Base-by-base conservation (phyloP, 352 stramenopile species). In the Thraustochytrium striatum region DNA sequence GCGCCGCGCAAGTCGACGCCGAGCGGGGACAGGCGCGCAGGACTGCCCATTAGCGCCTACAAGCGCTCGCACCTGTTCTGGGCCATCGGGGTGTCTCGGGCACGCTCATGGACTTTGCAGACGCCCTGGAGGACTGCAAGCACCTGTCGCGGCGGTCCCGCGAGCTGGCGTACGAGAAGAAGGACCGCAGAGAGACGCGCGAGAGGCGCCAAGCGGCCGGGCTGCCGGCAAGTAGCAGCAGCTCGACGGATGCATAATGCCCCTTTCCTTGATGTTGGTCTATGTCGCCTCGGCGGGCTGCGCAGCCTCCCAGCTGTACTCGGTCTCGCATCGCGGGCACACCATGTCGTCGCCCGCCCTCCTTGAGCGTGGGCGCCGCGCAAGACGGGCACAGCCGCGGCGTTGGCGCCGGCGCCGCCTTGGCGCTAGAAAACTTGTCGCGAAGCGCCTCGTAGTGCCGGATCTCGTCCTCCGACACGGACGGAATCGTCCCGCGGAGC, bases 391-490 rank as follows among this genome's bases (percentile, higher is more conserved):
- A 75, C 0, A 1, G 65, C 0, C 65, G 65, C 32, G n/a, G n/a
- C 16, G 61, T 13, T 13, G 21, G 13, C 8, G n/a, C 2, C 47
- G 25, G 61, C 5, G 61, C 32, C 65, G 43, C 21, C 65, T 58
- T 39, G 5, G 19, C 52, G 65, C 44, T 61, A 16, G 65, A 75
- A 58, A 80, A 80, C 38, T 80, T 69, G 9, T 80, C 58, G 19
- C 70, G 55, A 25, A 80, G 57, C 16, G 55, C 33, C 55, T 72
- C 70, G 30, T 80, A 80, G 41, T 80, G 70, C 9, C 58, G 70
- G 3, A 80, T 72, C 58, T 80, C 70, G 55, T 80, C 55, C 36
- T 80, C 55, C 19, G 70, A 80, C 41, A 80, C 70, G 25, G 70
- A 80, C n/a, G 70, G 32, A 5, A 75, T 47, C 2, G 58, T 72